These are phyloP conservation scores for Cinnamomum chago DNA, from an alignment of 164 flowering plant genomes.

Conservation along the genomic window DNA sequence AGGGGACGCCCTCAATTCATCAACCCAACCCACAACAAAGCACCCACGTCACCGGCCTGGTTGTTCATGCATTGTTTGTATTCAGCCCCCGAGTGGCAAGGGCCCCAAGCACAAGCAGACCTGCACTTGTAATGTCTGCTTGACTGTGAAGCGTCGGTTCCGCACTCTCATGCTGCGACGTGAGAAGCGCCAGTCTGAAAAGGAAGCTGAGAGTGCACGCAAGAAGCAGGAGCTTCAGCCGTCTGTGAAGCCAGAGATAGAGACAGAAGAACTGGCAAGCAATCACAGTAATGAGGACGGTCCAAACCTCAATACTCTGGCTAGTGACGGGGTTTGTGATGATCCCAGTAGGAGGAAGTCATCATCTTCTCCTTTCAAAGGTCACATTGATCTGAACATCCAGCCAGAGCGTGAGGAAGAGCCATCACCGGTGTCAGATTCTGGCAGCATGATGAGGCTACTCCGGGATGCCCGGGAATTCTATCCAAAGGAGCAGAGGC, in stretches of 20 bases:
- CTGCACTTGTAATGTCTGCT: conserved; percentile 77
- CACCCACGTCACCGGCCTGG: conserved; percentile 92
- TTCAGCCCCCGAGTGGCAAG: conserved; percentile 93
- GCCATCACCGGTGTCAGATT: conserved; percentile 43
- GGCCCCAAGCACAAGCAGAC: conserved; percentile 73
- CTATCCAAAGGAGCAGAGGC: conserved; percentile 26
- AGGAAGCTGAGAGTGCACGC: conserved; percentile 44
- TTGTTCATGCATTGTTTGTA: conserved; percentile 92
- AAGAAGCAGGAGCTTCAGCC: conserved; percentile 30
- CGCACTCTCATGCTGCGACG: conserved; percentile 64
- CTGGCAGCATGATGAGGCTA: conserved; percentile 31
- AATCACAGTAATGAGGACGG: conserved; percentile 22
- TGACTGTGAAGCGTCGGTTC: conserved; percentile 69
- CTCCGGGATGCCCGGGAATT: conserved; percentile 37
- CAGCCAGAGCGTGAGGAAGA: conserved; percentile 84
- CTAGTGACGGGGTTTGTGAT: conserved; percentile 17
- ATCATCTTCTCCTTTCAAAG: conserved; percentile 54
- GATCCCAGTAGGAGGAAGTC: conserved; percentile 30
- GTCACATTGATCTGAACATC: conserved; percentile 72
- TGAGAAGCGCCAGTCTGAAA: conserved; percentile 61
- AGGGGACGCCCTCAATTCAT: conserved; percentile 36
- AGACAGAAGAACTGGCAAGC: conserved; percentile 25
- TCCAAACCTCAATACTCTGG: conserved; percentile 19
- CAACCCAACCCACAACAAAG: conserved; percentile 61
- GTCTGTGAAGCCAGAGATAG: conserved; percentile 23